phyloP scores from a whole-genome alignment of 345 rosid genomes.

The Bruguiera sexangula region DNA sequence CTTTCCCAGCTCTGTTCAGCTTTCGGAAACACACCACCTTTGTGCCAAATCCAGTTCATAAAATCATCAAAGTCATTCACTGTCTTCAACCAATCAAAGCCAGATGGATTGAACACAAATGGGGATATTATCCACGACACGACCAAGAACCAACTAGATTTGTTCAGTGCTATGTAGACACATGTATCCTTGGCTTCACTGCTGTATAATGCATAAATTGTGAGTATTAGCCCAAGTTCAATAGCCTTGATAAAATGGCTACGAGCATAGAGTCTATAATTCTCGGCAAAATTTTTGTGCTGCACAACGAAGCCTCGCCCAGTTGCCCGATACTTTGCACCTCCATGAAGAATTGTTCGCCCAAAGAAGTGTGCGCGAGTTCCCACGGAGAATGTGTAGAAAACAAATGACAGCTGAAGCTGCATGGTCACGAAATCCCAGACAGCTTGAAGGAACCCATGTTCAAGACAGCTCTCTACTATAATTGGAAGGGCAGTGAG shows the following conservation, averaged over 20 bases:
- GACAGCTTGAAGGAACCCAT: constrained; percentile 81
- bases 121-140: constrained; percentile 81
- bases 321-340: constrained; percentile 96
- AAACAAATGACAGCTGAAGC: constrained; percentile 90
- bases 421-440: constrained; percentile 98
- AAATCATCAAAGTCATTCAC: constrained; percentile 89
- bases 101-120: constrained; percentile 86
- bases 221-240: constrained; percentile 77
- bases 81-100: constrained; percentile 92
- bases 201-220: constrained; percentile 74
- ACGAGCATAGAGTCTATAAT: constrained; percentile 77
- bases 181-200: constrained; percentile 66
- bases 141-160: constrained; percentile 87
- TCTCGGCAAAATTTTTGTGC: constrained; percentile 91
- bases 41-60: constrained; percentile 84
- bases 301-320: constrained; percentile 96
- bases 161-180: constrained; percentile 76
- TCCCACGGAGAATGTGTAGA: constrained; percentile 97
- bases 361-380: constrained; percentile 96
- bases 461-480: constrained; percentile 90
- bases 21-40: constrained; percentile 77
- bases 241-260: constrained; percentile 87
- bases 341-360: constrained; percentile 92
- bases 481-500: constrained; percentile 98
- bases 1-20: constrained; percentile 93